Evolutionary conservation across 306 rosid genomes (phyloP).

Genomic region (Medicago lupulina): DNA sequence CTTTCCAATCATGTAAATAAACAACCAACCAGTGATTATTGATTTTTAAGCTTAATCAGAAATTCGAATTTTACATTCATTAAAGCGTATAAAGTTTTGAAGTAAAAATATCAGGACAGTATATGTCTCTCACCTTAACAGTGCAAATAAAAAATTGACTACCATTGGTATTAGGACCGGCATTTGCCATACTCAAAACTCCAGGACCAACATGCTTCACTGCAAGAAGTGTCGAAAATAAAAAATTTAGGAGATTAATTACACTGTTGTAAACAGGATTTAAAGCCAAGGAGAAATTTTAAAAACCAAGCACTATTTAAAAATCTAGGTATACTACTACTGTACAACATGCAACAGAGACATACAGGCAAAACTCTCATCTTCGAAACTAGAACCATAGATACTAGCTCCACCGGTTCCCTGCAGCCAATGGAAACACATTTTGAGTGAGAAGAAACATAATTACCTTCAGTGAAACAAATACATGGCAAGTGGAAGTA

Average conservation of each 20-base stretch:
- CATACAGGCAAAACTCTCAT: constrained; percentile 83
- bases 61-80: neutral
- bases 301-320: constrained; percentile 18
- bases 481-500: constrained; percentile 17
- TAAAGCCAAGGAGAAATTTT: constrained; percentile 10
- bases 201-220: constrained; percentile 96
- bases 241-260: constrained; percentile 2
- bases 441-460: constrained; percentile 33
- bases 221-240: constrained; percentile 52
- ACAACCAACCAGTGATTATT: neutral
- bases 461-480: constrained; percentile 4
- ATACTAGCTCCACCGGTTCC: constrained; percentile 94
- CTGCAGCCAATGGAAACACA: constrained; percentile 57
- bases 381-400: constrained; percentile 79
- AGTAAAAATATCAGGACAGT: neutral
- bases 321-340: neutral
- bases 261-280: neutral
- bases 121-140: constrained; percentile 65
- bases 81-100: constrained; percentile 8
- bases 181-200: constrained; percentile 97
- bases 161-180: constrained; percentile 88
- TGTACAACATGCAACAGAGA: constrained; percentile 34
- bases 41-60: constrained; percentile 9
- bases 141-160: constrained; percentile 95
- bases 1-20: constrained; percentile 3